Percentiles rank a stretch among this genome's conserved stretches.
Conservation (phyloP, 495 filamentous ascomycete genomes). For the Apodospora peruviana region DNA sequence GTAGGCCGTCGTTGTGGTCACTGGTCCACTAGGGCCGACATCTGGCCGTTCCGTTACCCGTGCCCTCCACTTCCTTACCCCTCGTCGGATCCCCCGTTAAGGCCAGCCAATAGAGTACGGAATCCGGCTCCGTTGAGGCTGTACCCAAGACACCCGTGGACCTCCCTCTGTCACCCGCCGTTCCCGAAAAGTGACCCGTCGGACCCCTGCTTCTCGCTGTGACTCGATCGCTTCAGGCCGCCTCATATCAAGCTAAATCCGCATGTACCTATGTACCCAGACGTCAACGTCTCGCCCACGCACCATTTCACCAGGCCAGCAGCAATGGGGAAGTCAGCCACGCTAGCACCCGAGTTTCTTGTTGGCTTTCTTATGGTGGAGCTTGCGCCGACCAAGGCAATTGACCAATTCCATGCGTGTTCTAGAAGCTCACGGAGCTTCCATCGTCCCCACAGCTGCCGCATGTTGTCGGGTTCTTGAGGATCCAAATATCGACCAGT, state of each 20-base stretch:
- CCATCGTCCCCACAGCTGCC: neutral
- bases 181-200: conserved; percentile 23
- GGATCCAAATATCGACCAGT: no score
- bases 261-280: conserved; percentile 13
- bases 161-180: conserved; percentile 19
- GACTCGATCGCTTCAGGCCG: conserved; percentile 31
- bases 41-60: neutral
- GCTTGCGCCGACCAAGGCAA: neutral
- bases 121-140: conserved; percentile 21
- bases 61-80: neutral
- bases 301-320: no score
- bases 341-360: no score
- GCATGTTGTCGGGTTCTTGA: no score
- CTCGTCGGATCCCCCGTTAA: conserved; percentile 12
- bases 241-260: conserved; percentile 14
- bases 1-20: neutral
- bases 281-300: conserved; percentile 11
- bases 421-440: conserved; percentile 5
- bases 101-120: conserved; percentile 22
- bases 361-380: neutral
- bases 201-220: conserved; percentile 23
- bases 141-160: conserved; percentile 16
- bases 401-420: conserved; percentile 5
- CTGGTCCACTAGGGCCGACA: neutral
- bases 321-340: no score